Evolutionary conservation across 176 grass and related monocot species (phyloP), one percentile per base, ranked within the genome.

Genomic region (Carex scoparia): DNA sequence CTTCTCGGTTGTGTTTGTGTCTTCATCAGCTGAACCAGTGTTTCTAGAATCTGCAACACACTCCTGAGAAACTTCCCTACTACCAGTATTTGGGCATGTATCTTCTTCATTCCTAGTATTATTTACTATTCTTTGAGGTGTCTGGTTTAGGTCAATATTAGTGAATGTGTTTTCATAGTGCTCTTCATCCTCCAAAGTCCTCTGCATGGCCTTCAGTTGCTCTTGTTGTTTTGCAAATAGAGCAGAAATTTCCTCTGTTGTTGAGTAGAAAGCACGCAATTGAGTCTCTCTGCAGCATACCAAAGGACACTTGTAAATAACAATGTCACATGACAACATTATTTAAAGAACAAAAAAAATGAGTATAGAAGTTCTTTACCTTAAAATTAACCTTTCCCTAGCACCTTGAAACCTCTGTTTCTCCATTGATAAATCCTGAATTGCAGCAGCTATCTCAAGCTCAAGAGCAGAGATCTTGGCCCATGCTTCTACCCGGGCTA

Each of bases 171-270:
- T 92, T 80, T 92, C 96, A 42, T 95, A 89, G 81, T 99, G 91
- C 79, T 99, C 96, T 73, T 95, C 96, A 56, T 99, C 96, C 84
- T 99, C 96, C 84, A 99, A 88, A 85, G 96, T 92, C 85, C 76
- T 95, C 83, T 99, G 93, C 96, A 99, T 95, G 60, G 96, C 96
- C 86, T 95, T 99, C 63, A 99, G 88, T 73, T 99, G 96, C 81
- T 99, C 96, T 87, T 99, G 96, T 66, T 99, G 96, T 88, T 94
- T 94, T 7, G 86, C 81, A 88, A 95, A 95, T 79, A 99, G 80
- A 83, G 93, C 49, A 81, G 93, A 92, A 5, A 95, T 99, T 87
- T 94, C 93, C 88, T 99, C 96, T 8, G 96, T 99, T 55, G 93
- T 99, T 53, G 96, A 94, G 88, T 99, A 99, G 84, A 99, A 99